Evolutionary conservation across 208 protist genomes (phyloP).

Genomic region (Novymonas esmeraldas): DNA sequence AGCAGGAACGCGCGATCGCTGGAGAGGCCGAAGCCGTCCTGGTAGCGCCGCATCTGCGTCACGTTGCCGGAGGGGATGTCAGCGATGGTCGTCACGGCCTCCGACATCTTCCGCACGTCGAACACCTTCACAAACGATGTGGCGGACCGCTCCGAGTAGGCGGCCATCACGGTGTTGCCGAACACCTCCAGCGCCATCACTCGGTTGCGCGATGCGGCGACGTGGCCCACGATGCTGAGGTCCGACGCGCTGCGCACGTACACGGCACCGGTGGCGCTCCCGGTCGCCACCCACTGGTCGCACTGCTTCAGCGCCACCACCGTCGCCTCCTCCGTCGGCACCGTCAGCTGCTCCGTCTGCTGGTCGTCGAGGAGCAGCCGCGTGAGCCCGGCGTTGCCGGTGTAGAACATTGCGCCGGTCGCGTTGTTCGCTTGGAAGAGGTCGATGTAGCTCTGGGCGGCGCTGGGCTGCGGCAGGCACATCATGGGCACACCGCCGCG

Average conservation of each 20-base stretch:
- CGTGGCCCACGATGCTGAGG: slow-evolving; percentile 47
- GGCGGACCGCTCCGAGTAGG: slow-evolving; percentile 65
- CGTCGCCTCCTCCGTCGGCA: slow-evolving; percentile 55
- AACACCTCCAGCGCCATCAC: slow-evolving; percentile 81
- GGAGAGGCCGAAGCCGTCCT: slow-evolving; percentile 62
- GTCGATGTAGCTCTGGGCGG: slow-evolving; percentile 81
- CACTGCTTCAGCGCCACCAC: slow-evolving; percentile 67
- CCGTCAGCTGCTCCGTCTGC: slow-evolving; percentile 47
- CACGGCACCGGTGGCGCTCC: slow-evolving; percentile 61
- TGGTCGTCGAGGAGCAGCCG: slow-evolving; percentile 53
- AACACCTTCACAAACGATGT: slow-evolving; percentile 83
- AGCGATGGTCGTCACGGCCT: slow-evolving; percentile 57
- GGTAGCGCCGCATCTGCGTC: slow-evolving; percentile 74
- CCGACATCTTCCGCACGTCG: slow-evolving; percentile 74
- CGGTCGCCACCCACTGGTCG: slow-evolving; percentile 75
- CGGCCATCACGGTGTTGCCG: slow-evolving; percentile 78
- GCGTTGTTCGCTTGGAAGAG: slow-evolving; percentile 72
- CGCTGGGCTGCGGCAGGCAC: slow-evolving; percentile 57
- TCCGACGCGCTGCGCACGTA: slow-evolving; percentile 56
- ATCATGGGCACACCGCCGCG: slow-evolving; percentile 73
- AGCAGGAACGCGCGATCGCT: slow-evolving; percentile 72
- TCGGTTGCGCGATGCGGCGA: slow-evolving; percentile 55
- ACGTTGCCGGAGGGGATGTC: slow-evolving; percentile 76
- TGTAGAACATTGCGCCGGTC: slow-evolving; percentile 80
- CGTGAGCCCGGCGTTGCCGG: slow-evolving; percentile 82